Conservation (phyloP, 2,329 filamentous ascomycete genomes). For the Arthrobotrys pseudoclavata region DNA sequence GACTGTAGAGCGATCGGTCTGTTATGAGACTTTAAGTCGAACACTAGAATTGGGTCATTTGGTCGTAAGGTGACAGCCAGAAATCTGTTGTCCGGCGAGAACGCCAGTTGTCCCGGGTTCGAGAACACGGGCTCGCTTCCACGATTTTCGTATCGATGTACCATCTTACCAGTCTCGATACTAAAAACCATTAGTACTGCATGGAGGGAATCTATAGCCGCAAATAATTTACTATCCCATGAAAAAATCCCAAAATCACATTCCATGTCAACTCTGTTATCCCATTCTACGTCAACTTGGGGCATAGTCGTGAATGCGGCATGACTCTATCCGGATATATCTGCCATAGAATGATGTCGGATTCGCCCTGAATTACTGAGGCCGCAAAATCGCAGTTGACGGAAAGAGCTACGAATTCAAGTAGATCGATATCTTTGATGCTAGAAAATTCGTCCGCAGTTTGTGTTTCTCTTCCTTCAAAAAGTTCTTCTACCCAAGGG, state of each 20-base stretch:
- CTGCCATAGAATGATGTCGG: not conserved
- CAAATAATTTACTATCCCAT: not conserved
- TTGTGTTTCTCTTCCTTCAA: not conserved
- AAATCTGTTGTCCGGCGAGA: not conserved
- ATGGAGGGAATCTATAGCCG: not conserved
- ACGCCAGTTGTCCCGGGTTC: not conserved
- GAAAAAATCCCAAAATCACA: not conserved
- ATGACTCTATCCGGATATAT: not conserved
- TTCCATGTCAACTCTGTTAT: too few species aligned
- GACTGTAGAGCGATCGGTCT: too few species aligned
- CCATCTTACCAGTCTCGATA: not conserved
- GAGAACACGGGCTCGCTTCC: too few species aligned
- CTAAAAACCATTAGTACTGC: not conserved
- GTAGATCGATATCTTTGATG: too few species aligned
- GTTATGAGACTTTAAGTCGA: not conserved
- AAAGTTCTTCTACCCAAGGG: too few species aligned
- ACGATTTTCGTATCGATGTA: not conserved
- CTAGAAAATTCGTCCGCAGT: too few species aligned
- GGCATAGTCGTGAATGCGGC: not conserved
- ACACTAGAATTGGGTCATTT: not conserved
- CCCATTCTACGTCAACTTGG: not conserved
- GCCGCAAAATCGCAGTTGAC: not conserved
- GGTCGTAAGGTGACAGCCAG: not conserved
- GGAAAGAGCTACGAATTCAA: not conserved
- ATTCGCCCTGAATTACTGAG: not conserved